Evolutionary conservation across 768 basidiomycete genomes (phyloP).

Genomic region (Chalciporus piperatus): DNA sequence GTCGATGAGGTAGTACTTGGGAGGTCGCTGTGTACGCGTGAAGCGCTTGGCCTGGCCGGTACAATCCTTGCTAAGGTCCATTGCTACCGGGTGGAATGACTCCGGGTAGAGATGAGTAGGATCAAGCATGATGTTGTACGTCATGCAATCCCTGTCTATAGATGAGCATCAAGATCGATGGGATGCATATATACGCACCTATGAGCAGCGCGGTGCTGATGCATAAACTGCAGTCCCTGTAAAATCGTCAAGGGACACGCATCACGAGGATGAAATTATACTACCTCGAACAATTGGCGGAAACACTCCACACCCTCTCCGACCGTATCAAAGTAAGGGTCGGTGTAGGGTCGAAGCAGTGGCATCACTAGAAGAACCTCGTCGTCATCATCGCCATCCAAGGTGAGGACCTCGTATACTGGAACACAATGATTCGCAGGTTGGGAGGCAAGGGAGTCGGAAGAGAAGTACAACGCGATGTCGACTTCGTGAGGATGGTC

Average conservation of each 20-base stretch:
- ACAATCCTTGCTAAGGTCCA: constrained; percentile 12
- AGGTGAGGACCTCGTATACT: constrained; percentile 15
- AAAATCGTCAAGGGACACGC: not conserved
- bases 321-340: constrained; percentile 20
- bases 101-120: constrained; percentile 20
- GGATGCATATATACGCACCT: constrained; percentile 22
- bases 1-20: constrained; percentile 33
- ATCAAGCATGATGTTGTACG: constrained; percentile 33
- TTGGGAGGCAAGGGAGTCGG: not conserved
- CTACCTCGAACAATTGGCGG: constrained; percentile 25
- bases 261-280: not conserved
- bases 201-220: constrained; percentile 36
- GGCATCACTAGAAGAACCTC: constrained; percentile 29
- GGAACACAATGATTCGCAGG: constrained; percentile 27
- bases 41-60: constrained; percentile 17
- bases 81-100: constrained; percentile 20
- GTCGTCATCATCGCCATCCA: constrained; percentile 10
- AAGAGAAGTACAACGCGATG: constrained; percentile 21
- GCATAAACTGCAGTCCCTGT: constrained; percentile 39
- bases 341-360: constrained; percentile 15
- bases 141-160: constrained; percentile 19
- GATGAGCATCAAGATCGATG: too few species aligned
- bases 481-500: constrained; percentile 19
- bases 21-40: constrained; percentile 27
- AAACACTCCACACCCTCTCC: constrained; percentile 25